Conservation (phyloP, 768 basidiomycete genomes). For the Xerocomellus chrysenteron region DNA sequence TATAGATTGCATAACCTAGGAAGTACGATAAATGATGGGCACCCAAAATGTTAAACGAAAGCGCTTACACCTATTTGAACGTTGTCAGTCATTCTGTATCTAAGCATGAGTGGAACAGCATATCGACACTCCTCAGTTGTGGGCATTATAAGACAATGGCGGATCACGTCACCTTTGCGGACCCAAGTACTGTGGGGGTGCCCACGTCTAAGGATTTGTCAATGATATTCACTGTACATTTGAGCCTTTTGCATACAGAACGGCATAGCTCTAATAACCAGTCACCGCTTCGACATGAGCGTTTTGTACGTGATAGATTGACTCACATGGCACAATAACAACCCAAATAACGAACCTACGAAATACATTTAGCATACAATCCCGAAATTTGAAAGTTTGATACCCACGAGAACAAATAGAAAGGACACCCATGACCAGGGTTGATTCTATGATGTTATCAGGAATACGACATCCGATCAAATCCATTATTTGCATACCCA, state of each 20-base stretch:
- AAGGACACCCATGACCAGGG: slow-evolving; percentile 11
- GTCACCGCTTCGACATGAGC: no score
- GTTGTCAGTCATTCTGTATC: neutral
- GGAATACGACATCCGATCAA: neutral
- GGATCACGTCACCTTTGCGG: no score
- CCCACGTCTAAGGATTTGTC: neutral
- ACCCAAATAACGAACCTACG: slow-evolving; percentile 15
- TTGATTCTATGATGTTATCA: slow-evolving; percentile 3
- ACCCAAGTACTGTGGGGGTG: no score
- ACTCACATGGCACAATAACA: slow-evolving; percentile 10
- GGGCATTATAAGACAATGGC: neutral
- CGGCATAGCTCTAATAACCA: neutral
- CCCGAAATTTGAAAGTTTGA: neutral
- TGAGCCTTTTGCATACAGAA: neutral
- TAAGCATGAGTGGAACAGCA: neutral
- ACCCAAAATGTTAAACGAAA: neutral
- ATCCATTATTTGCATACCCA: slow-evolving; percentile 6
- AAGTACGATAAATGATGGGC: neutral
- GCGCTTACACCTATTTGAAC: slow-evolving; percentile 7
- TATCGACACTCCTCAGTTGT: neutral
- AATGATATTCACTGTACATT: neutral
- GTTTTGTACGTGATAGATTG: no score
- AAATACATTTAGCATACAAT: neutral
- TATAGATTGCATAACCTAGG: neutral
- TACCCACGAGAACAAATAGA: slow-evolving; percentile 11